Base-by-base conservation (phyloP, 1,139 yeast species). In the Sugiyamaella neomexicana region DNA sequence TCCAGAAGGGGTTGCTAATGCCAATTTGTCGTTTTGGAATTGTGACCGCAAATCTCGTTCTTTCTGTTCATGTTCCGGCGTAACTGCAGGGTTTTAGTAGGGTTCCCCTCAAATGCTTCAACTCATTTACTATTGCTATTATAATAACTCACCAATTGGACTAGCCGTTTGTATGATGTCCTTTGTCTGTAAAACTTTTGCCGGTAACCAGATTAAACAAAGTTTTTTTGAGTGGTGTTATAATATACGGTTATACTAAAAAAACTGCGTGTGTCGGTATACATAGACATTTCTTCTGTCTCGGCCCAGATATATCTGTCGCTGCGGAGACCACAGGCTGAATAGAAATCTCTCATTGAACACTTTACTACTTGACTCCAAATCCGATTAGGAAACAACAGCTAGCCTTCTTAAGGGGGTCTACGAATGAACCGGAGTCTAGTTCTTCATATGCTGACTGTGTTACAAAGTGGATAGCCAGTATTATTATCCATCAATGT, bases 351-450 rank as follows among this genome's bases (percentile, higher is more conserved):
- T 9, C 34, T 29, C 34, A 29, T 20, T 20, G 25, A 20, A 20
- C 25, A 20, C 5, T 20, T 20, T 5, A 3, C 25, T 3, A 20
- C 25, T 20, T 20, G 25, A n/a, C 16, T 8, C 38, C 15, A 13
- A 34, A 31, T 45, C 49, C 27, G 25, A 27, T 32, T 45, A 45
- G 41, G 40, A 45, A 45, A 36, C 49, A 9, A 31, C 20, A 8
- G 12, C 41, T 45, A 45, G 31, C 36, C 34, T 15, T 45, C 23
- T 15, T 20, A 45, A 45, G 13, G 15, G n/a, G 20, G 32, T 34
- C 25, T 5, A 20, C 25, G 25, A 20, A n/a, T 27, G 31, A 9
- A 27, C 31, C 31, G 9, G 31, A 27, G 31, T 27, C 5, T 27
- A 27, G 31, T 27, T 27, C n/a, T 9, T 29, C 34, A 29, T 7